Evolutionary conservation across 192 early-diverging fungal species (phyloP).

Genomic region (Jimgerdemannia flammicorona): DNA sequence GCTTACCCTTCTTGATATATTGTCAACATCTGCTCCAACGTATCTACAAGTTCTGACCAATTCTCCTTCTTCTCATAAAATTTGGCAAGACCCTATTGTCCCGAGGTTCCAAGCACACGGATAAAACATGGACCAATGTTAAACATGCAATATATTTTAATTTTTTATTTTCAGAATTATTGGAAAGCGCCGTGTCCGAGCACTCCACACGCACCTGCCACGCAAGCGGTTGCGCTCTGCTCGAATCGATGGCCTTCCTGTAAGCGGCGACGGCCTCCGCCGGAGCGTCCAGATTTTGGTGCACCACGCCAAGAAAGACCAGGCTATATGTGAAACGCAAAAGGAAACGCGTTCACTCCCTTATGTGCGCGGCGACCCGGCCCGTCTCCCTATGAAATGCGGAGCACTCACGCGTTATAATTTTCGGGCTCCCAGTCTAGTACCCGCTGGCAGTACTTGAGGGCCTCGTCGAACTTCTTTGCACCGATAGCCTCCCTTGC

Average conservation of each 20-base stretch:
- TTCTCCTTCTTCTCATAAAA: slow-evolving; percentile 57
- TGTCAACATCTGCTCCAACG: slow-evolving; percentile 34
- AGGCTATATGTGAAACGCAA: slow-evolving; percentile 22
- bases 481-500: background rate
- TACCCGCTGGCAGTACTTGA: slow-evolving; percentile 44
- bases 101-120: background rate
- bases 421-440: slow-evolving; percentile 43
- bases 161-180: too few relatives aligned
- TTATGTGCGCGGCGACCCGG: background rate
- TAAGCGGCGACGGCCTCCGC: slow-evolving; percentile 57
- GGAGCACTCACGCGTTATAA: slow-evolving; percentile 47
- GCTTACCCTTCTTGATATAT: slow-evolving; percentile 22
- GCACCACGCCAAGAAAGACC: slow-evolving; percentile 65
- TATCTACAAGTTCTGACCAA: slow-evolving; percentile 25
- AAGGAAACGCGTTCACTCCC: background rate
- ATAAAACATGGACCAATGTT: background rate
- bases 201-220: slow-evolving; percentile 47
- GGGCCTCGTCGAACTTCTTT: slow-evolving; percentile 33
- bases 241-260: slow-evolving; percentile 51
- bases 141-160: background rate
- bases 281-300: slow-evolving; percentile 54
- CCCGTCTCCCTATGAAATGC: background rate
- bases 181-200: too few relatives aligned
- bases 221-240: slow-evolving; percentile 52
- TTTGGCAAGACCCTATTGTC: slow-evolving; percentile 44